A percentile compares a stretch with the other conserved stretches of the same genome.
Conservation (phyloP, 2,329 filamentous ascomycete species). For the Xylaria digitata region DNA sequence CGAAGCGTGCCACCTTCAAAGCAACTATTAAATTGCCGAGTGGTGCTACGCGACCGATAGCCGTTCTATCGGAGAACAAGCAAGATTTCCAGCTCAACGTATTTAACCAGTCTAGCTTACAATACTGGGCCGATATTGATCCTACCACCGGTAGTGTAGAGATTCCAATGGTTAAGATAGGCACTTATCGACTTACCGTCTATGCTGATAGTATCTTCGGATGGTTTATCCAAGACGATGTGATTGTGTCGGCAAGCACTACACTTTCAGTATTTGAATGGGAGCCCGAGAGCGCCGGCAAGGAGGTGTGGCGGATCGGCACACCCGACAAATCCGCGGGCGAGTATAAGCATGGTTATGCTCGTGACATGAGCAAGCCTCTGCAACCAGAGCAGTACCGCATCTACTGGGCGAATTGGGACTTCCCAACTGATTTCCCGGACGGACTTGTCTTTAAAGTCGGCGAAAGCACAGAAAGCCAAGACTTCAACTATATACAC, state of each 20-base stretch:
- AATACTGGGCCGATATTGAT: constrained; percentile 70
- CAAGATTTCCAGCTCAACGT: constrained; percentile 70
- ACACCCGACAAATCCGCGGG: constrained; percentile 71
- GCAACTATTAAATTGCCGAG: constrained; percentile 63
- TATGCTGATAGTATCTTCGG: constrained; percentile 73
- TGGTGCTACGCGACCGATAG: constrained; percentile 63
- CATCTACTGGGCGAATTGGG: constrained; percentile 71
- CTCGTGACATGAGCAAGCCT: constrained; percentile 52
- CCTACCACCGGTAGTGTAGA: constrained; percentile 52
- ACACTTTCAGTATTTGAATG: not conserved
- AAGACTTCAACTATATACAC: constrained; percentile 72
- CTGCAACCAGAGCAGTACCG: constrained; percentile 64
- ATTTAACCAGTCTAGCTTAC: constrained; percentile 62
- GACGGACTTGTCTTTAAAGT: constrained; percentile 64
- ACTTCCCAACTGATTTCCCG: constrained; percentile 70
- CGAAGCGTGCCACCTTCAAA: constrained; percentile 62
- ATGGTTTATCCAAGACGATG: constrained; percentile 65
- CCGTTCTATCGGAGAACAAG: constrained; percentile 64
- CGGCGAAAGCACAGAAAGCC: constrained; percentile 60
- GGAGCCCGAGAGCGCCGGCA: constrained; percentile 29
- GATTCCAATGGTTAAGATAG: constrained; percentile 66
- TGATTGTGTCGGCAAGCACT: constrained; percentile 39
- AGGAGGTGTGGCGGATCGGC: constrained; percentile 72
- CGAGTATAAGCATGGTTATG: constrained; percentile 70
- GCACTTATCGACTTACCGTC: constrained; percentile 70